Conservation (phyloP, 1,284 basidiomycete species). For the Ganoderma boninense region DNA sequence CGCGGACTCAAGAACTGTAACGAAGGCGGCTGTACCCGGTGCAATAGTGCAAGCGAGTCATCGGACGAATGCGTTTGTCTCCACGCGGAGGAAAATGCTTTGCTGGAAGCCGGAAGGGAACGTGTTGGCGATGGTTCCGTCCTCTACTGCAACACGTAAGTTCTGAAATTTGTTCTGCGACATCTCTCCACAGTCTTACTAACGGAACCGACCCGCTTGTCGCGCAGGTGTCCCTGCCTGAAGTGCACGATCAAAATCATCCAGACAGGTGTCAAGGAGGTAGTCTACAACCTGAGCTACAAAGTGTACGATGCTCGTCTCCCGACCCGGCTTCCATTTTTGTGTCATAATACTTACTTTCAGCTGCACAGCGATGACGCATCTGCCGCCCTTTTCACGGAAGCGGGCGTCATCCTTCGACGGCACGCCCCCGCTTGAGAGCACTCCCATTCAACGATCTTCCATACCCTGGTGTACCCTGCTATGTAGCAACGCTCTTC, state of each 20-base stretch:
- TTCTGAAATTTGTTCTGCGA: slow-evolving; percentile 24
- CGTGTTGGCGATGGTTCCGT: slow-evolving; percentile 85
- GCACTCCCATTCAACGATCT: background rate
- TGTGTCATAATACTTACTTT: slow-evolving; percentile 10
- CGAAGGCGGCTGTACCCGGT: slow-evolving; percentile 86
- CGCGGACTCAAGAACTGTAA: slow-evolving; percentile 90
- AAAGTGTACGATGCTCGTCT: slow-evolving; percentile 75
- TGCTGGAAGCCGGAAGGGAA: slow-evolving; percentile 92
- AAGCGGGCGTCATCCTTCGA: slow-evolving; percentile 82
- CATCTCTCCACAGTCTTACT: background rate
- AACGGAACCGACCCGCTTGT: background rate
- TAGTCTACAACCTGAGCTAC: slow-evolving; percentile 96
- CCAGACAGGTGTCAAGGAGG: slow-evolving; percentile 91
- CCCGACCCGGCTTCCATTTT: background rate
- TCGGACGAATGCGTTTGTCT: slow-evolving; percentile 91
- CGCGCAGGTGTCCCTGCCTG: slow-evolving; percentile 91
- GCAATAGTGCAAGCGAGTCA: slow-evolving; percentile 74
- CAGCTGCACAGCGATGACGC: slow-evolving; percentile 71
- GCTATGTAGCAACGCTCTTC: background rate
- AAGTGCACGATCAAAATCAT: slow-evolving; percentile 98
- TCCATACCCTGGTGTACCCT: background rate
- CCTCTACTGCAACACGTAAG: slow-evolving; percentile 90
- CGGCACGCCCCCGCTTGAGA: slow-evolving; percentile 56
- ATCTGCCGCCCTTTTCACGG: slow-evolving; percentile 77
- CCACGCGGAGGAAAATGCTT: slow-evolving; percentile 98